phyloP scores from a whole-genome alignment of 1,139 yeast genomes.

The Geotrichum candidum region DNA sequence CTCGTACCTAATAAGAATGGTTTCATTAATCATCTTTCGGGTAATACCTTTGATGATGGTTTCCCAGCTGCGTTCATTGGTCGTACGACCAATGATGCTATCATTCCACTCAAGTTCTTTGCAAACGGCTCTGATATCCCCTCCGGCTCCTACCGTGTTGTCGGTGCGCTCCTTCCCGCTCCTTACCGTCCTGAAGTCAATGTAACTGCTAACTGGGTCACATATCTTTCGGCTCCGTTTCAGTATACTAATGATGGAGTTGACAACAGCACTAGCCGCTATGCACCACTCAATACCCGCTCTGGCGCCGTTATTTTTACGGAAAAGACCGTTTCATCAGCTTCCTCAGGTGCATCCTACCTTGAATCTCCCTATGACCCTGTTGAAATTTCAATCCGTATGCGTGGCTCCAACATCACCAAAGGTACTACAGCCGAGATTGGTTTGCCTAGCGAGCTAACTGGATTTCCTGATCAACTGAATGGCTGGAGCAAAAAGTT shows the following conservation, averaged over 20 bases:
- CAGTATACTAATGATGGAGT: background rate
- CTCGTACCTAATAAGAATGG: conserved; percentile 7
- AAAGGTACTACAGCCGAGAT: conserved; percentile 9
- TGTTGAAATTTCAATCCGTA: conserved; percentile 1
- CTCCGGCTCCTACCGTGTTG: conserved; percentile 8
- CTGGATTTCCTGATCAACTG: conserved; percentile 7
- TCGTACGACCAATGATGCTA: conserved; percentile 7
- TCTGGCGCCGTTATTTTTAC: background rate
- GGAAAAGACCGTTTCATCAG: conserved; percentile 2
- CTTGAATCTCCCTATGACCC: conserved; percentile 14
- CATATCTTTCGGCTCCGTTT: conserved; percentile 12
- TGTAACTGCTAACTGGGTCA: conserved; percentile 7
- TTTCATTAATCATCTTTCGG: conserved; percentile 6
- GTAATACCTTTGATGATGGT: conserved; percentile 1
- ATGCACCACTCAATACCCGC: background rate
- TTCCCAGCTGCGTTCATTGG: conserved; percentile 8
- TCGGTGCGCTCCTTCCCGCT: conserved; percentile 12
- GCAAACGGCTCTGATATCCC: conserved; percentile 9
- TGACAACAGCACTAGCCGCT: background rate
- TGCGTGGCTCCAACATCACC: background rate
- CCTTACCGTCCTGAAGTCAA: background rate
- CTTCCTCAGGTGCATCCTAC: conserved; percentile 7
- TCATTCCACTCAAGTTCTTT: background rate
- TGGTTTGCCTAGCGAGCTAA: conserved; percentile 8
- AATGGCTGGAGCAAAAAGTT: conserved; percentile 5